Conservation (phyloP, 2,329 filamentous ascomycete genomes). For the Arthroderma sp. region DNA sequence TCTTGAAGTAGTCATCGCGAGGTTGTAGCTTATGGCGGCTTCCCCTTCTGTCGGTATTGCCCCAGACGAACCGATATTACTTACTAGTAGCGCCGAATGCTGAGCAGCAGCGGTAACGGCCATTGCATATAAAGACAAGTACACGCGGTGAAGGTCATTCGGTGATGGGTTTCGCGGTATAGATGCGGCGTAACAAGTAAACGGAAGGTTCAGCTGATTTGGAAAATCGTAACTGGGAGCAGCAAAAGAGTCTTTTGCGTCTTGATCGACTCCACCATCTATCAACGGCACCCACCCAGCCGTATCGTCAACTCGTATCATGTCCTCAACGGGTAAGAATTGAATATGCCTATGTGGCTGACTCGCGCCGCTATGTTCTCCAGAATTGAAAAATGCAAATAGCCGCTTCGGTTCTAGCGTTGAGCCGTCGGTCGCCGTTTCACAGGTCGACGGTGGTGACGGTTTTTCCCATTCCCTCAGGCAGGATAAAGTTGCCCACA, state of each 20-base stretch:
- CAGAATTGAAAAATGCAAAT: constrained; percentile 39
- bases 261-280: constrained; percentile 17
- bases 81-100: not conserved
- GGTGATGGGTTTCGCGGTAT: constrained; percentile 30
- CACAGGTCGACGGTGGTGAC: not conserved
- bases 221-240: constrained; percentile 11
- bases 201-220: constrained; percentile 29
- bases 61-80: not conserved
- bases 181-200: constrained; percentile 35
- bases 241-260: constrained; percentile 1
- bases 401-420: constrained; percentile 15
- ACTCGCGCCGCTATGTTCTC: constrained; percentile 35
- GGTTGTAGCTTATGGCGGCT: constrained; percentile 43
- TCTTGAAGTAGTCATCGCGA: constrained; percentile 40
- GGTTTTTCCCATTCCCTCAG: constrained; percentile 26
- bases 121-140: constrained; percentile 29
- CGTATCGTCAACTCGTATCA: constrained; percentile 14
- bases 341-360: constrained; percentile 37
- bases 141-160: constrained; percentile 24
- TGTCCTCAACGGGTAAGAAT: constrained; percentile 35
- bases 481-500: constrained; percentile 30
- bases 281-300: constrained; percentile 38
- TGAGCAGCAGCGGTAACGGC: constrained; percentile 5
- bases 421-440: constrained; percentile 2
- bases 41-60: constrained; percentile 17